Base-by-base conservation (phyloP, 371 early-diverging fungal genomes). In the Synchytrium microbalum region DNA sequence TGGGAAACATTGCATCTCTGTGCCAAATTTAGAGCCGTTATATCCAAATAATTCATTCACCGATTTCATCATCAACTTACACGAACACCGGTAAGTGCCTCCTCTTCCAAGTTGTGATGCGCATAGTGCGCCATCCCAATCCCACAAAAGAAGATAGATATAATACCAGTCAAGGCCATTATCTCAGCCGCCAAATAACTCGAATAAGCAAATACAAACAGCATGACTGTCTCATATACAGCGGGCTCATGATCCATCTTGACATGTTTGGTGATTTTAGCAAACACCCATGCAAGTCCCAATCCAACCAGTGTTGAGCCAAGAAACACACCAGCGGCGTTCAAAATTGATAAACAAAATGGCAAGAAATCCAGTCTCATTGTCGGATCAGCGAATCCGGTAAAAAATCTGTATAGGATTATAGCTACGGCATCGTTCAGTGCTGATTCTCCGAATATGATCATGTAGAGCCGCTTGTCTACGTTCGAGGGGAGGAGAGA, bases 401-500 rank as follows among this genome's bases (percentile, higher is more conserved):
- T 75, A 62, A 81, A 79, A 69, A 79, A 79, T 27, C 77, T 67
- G 72, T 76, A 82, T 27, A 82, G 70, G 56, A 82, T 82, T 58
- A 82, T 77, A 5, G 79, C 54, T 8, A 82, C 82, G 31, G 82
- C 82, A 62, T 82, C 82, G 66, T 82, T 82, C 27, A 82, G 69
- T 0, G 82, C 82, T 31, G 70, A 69, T 67, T 82, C 82, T 8
- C 82, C 82, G 68, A 82, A 80, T 32, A 82, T 82, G 62, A 80
- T 46, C 73, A 82, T 80, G 75, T 80, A 80, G 32, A 81, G 69
- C 8, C 73, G 61, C 26, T 68, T 51, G 68, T 81, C 81, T 28
- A 79, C 77, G 29, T 67, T 65, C 25, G 73, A 32, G 8, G 81
- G 83, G 13, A 82, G 66, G 55, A 82, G 69, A 2, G 75, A 74